phyloP scores from a whole-genome alignment of 441 rosid species.

The Gossypium gossypioides region DNA sequence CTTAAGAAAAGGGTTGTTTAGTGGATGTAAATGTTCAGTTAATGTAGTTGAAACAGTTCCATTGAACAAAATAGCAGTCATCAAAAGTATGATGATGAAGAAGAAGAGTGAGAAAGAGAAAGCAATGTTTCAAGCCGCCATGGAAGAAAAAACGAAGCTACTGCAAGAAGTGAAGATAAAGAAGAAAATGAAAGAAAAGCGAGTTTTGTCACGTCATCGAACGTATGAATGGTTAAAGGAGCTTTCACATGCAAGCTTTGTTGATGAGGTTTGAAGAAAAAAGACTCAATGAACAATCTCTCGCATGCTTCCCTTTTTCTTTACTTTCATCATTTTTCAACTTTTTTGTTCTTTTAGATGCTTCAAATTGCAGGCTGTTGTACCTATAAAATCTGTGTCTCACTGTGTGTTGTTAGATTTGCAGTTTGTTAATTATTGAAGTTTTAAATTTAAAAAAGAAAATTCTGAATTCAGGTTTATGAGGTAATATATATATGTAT shows the following conservation, averaged over 20 bases:
- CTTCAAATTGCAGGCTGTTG: neutral
- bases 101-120: neutral
- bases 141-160: slow-evolving; percentile 22
- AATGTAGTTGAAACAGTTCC: slow-evolving; percentile 42
- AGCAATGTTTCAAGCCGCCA: neutral
- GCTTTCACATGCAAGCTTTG: slow-evolving; percentile 50
- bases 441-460: too few species aligned
- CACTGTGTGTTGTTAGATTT: neutral
- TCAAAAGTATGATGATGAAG: slow-evolving; percentile 19
- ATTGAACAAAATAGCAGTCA: slow-evolving; percentile 16
- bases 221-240: slow-evolving; percentile 80
- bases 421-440: neutral
- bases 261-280: slow-evolving; percentile 16
- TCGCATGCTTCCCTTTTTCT: slow-evolving; percentile 24
- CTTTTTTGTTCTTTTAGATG: neutral
- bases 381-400: neutral
- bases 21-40: slow-evolving; percentile 61
- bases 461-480: neutral
- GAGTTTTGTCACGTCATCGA: slow-evolving; percentile 48
- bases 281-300: slow-evolving; percentile 14
- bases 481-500: neutral
- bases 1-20: slow-evolving; percentile 31
- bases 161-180: slow-evolving; percentile 25
- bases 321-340: neutral
- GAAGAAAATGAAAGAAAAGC: slow-evolving; percentile 29